Base-by-base conservation (phyloP, 2,329 filamentous ascomycete species). In the Paecilomyces fulvus region DNA sequence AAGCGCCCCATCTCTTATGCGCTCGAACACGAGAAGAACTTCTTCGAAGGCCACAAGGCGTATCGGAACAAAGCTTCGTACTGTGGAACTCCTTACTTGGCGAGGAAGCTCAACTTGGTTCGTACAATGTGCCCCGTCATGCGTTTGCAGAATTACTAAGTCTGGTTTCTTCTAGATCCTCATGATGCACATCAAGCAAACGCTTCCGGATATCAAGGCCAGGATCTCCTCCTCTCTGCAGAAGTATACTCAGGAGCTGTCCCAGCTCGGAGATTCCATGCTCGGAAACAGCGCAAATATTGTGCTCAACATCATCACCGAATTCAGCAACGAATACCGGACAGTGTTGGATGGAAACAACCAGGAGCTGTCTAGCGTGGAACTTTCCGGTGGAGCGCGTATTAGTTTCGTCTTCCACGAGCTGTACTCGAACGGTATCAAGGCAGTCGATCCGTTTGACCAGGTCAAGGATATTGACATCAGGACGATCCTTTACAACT, bases 101-200 rank as follows among this genome's bases (percentile, higher is more conserved):
- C 94, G 3, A 86, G 92, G 64, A 99, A 99, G 77, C 84, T 99
- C 59, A 99, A 99, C 76, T 81, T 99, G 67, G 81, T 83, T 71
- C 30, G 76, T 64, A 43, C 23, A 37, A 48, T 37, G 43, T n/a
- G 21, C 10, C 9, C 30, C 9, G 12, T 25, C 10, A 20, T 14
- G 12, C 30, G 12, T 12, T 52, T 21, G 30, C 28, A n/a, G 3
- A 17, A 55, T 28, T 17, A 25, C 30, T 37, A 11, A 51, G 14
- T 30, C 14, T n/a, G 33, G 4, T 43, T 37, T 28, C 30, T 30
- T 52, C 12, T 67, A 83, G 81, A 97, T 99, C 70, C 83, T 99
- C 65, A 97, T 99, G 92, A 99, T 99, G 94, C 94, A 99, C 79
- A 99, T 99, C 80, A 99, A 99, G 78, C 92, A 99, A 79, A 99